These are phyloP conservation scores for Hordeum vulgare DNA, from an alignment of 176 grass and related monocot species.

Conservation along the genomic window DNA sequence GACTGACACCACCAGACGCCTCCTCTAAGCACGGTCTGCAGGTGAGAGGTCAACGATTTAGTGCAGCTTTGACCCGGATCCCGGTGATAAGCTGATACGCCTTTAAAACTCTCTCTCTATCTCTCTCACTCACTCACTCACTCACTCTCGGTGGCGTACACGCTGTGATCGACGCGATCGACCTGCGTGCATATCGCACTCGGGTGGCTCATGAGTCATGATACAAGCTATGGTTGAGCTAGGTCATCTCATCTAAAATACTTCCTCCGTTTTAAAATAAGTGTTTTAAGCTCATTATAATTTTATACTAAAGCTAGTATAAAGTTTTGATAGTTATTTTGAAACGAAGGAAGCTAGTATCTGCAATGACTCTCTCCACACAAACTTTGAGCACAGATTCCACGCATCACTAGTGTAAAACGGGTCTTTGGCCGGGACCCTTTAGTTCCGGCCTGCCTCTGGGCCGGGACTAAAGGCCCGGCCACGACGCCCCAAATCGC, in stretches of 20 bases:
- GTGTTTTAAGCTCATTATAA: too few relatives aligned
- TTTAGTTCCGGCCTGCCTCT: too few relatives aligned
- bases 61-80: constrained; percentile 4
- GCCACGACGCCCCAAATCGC: too few relatives aligned
- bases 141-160: background rate
- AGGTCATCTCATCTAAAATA: background rate
- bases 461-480: too few relatives aligned
- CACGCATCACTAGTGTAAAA: too few relatives aligned
- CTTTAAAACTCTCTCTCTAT: background rate
- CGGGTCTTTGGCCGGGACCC: too few relatives aligned
- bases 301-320: too few relatives aligned
- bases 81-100: constrained; percentile 37
- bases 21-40: background rate
- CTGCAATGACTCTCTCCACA: background rate
- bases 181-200: background rate
- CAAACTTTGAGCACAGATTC: background rate
- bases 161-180: background rate
- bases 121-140: too few relatives aligned
- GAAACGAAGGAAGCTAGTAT: too few relatives aligned
- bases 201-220: too few relatives aligned
- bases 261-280: too few relatives aligned
- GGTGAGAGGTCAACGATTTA: constrained; percentile 6
- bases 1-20: background rate
- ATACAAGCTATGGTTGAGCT: background rate
- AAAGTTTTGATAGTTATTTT: too few relatives aligned